Evolutionary conservation across 345 rosid genomes (phyloP), one percentile per base, ranked within the genome.

Genomic region (Bruguiera gymnorhiza): DNA sequence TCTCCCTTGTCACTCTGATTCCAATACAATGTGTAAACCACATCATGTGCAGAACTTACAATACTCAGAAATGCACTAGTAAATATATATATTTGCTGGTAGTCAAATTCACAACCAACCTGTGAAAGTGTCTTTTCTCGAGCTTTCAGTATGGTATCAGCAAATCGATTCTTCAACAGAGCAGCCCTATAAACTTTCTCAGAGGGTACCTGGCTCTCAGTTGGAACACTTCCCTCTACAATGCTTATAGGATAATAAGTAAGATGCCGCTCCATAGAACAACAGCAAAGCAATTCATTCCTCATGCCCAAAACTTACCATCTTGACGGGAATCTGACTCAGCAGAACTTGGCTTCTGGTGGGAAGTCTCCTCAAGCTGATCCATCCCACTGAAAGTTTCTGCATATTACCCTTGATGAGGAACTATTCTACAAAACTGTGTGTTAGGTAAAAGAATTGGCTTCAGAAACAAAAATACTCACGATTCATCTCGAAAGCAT

Each of bases 401-500:
- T 76, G 75, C 19, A 21, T 31, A n/a, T 3, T 21, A 32, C 18
- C 26, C 53, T 32, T 24, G 20, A 61, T 48, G 26, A 62, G 58
- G 7, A 66, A 60, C 6, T 4, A 32, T 56, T 56, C 60, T 10
- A 6, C 29, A 56, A 23, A 10, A 56, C 30, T 23, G 16, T 2
- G 4, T 3, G 2, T 56, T 56, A 24, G 18, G 29, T 15, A 56
- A 56, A 27, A 24, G 1, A 56, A 15, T 21, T 56, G 16, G 30
- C 50, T 43, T 43, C 50, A 15, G 60, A 56, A 53, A 56, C 23
- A 23, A 55, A 65, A 72, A 60, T 50, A 92, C 98, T 84, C 80
- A 88, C 98, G 87, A 63, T 67, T 82, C 71, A 73, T 81, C 66
- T 86, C 88, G 8, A 82, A 27, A 54, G 65, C 75, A 73, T 78